These are phyloP conservation scores for Fusarium palustre DNA, from an alignment of 2,329 filamentous ascomycete genomes.

Conservation along the genomic window DNA sequence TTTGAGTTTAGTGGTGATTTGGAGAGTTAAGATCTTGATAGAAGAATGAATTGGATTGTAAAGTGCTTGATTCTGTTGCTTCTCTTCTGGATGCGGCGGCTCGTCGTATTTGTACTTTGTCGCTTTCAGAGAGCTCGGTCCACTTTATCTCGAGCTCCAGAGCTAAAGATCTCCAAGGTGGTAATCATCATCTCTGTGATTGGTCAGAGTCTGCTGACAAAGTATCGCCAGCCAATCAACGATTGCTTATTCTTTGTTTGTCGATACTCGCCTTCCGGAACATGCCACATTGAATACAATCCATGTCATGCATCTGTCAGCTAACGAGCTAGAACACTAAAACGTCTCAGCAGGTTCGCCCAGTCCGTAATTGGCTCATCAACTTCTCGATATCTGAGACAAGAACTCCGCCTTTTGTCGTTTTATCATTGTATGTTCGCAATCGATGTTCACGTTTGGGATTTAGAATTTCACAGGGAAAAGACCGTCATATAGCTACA, in stretches of 20 bases:
- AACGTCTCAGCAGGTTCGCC: conserved; percentile 3
- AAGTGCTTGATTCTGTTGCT: conserved; percentile 15
- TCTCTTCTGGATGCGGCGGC: conserved; percentile 15
- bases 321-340: conserved; percentile 13
- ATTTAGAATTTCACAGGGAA: too few species aligned
- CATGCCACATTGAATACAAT: conserved; percentile 24
- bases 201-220: rapidly evolving
- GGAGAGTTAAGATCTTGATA: background rate
- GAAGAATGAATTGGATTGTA: background rate
- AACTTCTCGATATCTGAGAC: background rate
- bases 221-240: conserved; percentile 13
- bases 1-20: background rate
- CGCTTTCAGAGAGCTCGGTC: conserved; percentile 6
- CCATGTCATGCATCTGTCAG: conserved; percentile 25
- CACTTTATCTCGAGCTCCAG: conserved; percentile 29
- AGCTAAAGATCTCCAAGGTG: background rate
- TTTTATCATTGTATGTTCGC: background rate
- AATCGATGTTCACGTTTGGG: too few species aligned
- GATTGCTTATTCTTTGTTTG: conserved; percentile 45
- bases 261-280: conserved; percentile 31
- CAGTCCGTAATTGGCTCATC: conserved; percentile 2
- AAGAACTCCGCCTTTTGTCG: background rate
- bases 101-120: conserved; percentile 45
- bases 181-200: conserved; percentile 35
- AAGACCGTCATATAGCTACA: too few species aligned